phyloP scores from a whole-genome alignment of 257 asterid species.

The Orobanche coerulescens region DNA sequence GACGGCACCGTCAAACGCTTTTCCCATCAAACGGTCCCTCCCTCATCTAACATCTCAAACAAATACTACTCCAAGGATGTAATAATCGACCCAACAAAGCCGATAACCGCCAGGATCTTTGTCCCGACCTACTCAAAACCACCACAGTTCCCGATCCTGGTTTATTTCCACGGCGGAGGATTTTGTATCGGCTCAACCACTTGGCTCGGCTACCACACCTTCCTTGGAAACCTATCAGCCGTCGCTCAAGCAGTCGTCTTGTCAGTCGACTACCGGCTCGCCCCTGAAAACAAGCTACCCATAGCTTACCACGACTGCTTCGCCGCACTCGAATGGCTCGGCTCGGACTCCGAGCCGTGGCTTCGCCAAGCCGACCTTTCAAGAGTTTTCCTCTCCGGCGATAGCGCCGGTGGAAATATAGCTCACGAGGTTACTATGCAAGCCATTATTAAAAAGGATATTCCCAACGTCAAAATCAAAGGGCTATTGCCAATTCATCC shows the following conservation, averaged over 20 bases:
- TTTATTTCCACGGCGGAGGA: constrained; percentile 88
- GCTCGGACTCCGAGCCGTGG: constrained; percentile 37
- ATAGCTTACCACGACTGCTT: constrained; percentile 57
- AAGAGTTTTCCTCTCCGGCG: constrained; percentile 56
- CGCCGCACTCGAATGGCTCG: constrained; percentile 48
- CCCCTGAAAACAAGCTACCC: constrained; percentile 79
- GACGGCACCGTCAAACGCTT: constrained; percentile 46
- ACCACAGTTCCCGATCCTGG: constrained; percentile 35
- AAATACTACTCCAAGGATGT: constrained; percentile 52
- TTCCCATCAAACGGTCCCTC: constrained; percentile 24
- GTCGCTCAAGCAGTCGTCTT: constrained; percentile 37
- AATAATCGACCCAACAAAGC: constrained; percentile 37
- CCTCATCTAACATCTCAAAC: constrained; percentile 28
- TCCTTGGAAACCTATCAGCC: constrained; percentile 51
- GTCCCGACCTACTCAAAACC: constrained; percentile 31
- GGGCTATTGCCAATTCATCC: constrained; percentile 68
- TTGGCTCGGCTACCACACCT: constrained; percentile 62
- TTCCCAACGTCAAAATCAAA: constrained; percentile 23
- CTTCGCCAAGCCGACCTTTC: constrained; percentile 39
- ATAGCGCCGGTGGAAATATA: constrained; percentile 81
- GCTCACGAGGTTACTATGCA: constrained; percentile 51
- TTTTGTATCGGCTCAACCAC: constrained; percentile 78
- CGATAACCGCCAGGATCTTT: constrained; percentile 52
- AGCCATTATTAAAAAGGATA: neutral
- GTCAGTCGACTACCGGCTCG: constrained; percentile 74